A percentile compares a stretch with the other conserved stretches of the same genome.
Evolutionary conservation across 257 asterid genomes (phyloP).

Genomic region (Scutellaria galericulata): DNA sequence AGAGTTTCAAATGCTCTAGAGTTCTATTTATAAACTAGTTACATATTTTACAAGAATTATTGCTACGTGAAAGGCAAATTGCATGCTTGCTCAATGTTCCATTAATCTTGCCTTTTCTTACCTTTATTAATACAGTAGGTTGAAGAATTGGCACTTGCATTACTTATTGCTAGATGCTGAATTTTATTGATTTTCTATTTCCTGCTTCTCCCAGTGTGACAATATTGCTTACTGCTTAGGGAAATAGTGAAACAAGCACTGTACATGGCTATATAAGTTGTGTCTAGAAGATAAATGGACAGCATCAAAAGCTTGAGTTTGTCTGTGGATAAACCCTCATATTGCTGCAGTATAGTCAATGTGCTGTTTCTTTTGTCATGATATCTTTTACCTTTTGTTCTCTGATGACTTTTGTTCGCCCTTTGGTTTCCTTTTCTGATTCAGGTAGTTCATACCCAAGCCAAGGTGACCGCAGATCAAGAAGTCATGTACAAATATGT

Average conservation of each 20-base stretch:
- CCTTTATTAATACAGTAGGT: neutral
- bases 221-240: neutral
- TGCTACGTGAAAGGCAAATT: neutral
- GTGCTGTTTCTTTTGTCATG: slow-evolving; percentile 1
- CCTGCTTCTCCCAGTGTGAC: slow-evolving; percentile 12
- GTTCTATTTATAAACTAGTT: neutral
- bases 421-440: slow-evolving; percentile 30
- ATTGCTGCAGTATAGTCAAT: slow-evolving; percentile 1
- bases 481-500: slow-evolving; percentile 93
- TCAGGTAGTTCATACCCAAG: slow-evolving; percentile 97
- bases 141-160: slow-evolving; percentile 22
- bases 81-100: slow-evolving; percentile 2
- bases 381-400: slow-evolving; percentile 26
- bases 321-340: neutral
- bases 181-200: slow-evolving; percentile 21
- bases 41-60: slow-evolving; percentile 4
- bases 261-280: neutral
- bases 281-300: neutral
- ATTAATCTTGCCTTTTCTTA: slow-evolving; percentile 10
- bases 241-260: neutral
- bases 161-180: slow-evolving; percentile 25
- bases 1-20: neutral
- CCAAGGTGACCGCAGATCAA: slow-evolving; percentile 88
- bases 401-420: slow-evolving; percentile 28
- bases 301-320: neutral